These are phyloP conservation scores for Naganishia liquefaciens DNA, from an alignment of 1,284 basidiomycete genomes.

Conservation along the genomic window DNA sequence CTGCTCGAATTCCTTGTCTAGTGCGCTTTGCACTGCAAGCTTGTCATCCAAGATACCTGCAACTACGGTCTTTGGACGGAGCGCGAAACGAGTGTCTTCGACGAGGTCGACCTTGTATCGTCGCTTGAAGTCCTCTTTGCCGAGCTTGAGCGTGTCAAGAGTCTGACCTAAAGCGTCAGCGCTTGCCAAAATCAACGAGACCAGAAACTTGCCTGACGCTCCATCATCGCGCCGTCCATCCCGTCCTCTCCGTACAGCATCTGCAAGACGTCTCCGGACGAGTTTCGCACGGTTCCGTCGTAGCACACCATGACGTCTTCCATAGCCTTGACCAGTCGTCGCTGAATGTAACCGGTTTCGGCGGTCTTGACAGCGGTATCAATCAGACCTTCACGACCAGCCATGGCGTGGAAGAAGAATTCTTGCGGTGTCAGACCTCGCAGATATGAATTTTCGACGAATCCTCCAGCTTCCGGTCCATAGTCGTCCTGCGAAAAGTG, in stretches of 20 bases:
- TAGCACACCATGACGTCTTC: conserved; percentile 98
- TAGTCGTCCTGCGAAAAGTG: conserved; percentile 99
- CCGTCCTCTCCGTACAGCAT: conserved; percentile 98
- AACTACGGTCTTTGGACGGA: conserved; percentile 62
- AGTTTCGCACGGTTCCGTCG: conserved; percentile 97
- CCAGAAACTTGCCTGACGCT: conserved; percentile 66
- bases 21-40: conserved; percentile 78
- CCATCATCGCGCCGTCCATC: conserved; percentile 97
- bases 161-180: conserved; percentile 47
- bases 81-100: conserved; percentile 53
- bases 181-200: not conserved
- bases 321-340: conserved; percentile 94
- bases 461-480: conserved; percentile 96
- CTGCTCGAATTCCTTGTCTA: conserved; percentile 85
- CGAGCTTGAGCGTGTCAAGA: conserved; percentile 83
- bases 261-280: conserved; percentile 90
- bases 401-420: conserved; percentile 99
- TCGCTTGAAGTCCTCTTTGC: conserved; percentile 80
- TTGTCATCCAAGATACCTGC: conserved; percentile 93
- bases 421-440: conserved; percentile 96
- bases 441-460: conserved; percentile 99
- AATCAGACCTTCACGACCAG: conserved; percentile 97
- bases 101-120: conserved; percentile 92
- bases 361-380: conserved; percentile 99
- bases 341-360: conserved; percentile 98